Base-by-base conservation (phyloP, 371 early-diverging fungal genomes). In the Zancudomyces culisetae region DNA sequence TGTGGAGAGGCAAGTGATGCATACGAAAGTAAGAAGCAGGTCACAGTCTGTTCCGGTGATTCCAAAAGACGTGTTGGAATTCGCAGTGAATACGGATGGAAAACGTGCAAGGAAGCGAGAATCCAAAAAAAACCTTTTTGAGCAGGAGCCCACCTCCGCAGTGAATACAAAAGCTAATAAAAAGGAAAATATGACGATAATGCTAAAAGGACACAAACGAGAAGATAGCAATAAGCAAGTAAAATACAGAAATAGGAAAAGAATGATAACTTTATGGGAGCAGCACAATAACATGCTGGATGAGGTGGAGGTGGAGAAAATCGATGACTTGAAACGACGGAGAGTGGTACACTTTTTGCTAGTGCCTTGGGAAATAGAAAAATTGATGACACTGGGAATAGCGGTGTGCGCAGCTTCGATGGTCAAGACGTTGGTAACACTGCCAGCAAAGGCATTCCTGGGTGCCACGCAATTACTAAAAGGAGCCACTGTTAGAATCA, bases 321-420 rank as follows among this genome's bases (percentile, higher is more conserved):
- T 53, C 26, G 55, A 59, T n/a, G 56, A 62, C 8, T 39, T 66
- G 30, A 80, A 80, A 63, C 74, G 69, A 20, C 75, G 78, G 54
- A 61, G 83, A 0, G 61, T 82, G 26, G 54, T 63, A 49, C 79
- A 82, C 57, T 74, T 81, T 53, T 55, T 82, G 55, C 60, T 56
- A 1, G 73, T 82, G 15, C 83, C 83, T 0, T 60, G 53, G 52
- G 70, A 78, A 55, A 61, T 82, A 20, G 83, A 73, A 23, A 67
- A 86, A 79, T 64, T 89, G 49, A 74, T 96, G 74, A 65, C 70
- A 23, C 85, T 94, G 70, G 98, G 98, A 1, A 82, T 80, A 43
- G 71, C 87, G 35, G 81, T 96, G 2, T 94, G 95, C 51, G 62
- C 93, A 42, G 96, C 95, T 66, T 82, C 94, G 1, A 89, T 98